Percentiles rank a stretch among this genome's conserved stretches.
Evolutionary conservation across 768 basidiomycete genomes (phyloP).

Genomic region (Leccinum fibrillosum): DNA sequence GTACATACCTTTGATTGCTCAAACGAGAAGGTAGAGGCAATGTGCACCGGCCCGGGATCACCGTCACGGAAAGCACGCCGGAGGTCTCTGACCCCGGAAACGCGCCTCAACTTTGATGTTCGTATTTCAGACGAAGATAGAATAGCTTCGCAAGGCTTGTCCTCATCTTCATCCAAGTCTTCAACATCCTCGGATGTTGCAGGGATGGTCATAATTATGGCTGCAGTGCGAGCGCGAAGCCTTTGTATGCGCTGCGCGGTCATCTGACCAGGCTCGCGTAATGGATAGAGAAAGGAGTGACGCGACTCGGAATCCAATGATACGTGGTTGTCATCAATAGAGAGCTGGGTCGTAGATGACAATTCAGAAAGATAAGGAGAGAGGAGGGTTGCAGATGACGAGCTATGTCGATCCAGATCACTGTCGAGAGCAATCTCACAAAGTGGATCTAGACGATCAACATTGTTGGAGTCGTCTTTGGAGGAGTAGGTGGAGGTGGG

Average conservation of each 20-base stretch:
- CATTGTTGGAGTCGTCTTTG: background rate
- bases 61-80: constrained; percentile 23
- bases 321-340: constrained; percentile 3
- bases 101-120: constrained; percentile 21
- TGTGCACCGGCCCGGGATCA: constrained; percentile 4
- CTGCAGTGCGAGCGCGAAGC: constrained; percentile 28
- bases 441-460: constrained; percentile 6
- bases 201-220: constrained; percentile 25
- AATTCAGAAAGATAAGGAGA: constrained; percentile 15
- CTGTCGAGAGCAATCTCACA: constrained; percentile 11
- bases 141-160: background rate
- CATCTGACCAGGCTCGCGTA: constrained; percentile 25
- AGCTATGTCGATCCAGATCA: constrained; percentile 16
- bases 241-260: constrained; percentile 20
- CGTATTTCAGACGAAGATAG: background rate
- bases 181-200: constrained; percentile 22
- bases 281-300: constrained; percentile 10
- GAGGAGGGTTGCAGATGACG: constrained; percentile 22
- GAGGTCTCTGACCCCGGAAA: constrained; percentile 21
- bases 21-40: constrained; percentile 4
- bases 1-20: constrained; percentile 19
- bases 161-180: constrained; percentile 1
- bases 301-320: constrained; percentile 13
- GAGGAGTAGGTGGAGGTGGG: background rate
- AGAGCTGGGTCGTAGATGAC: background rate